These are phyloP conservation scores for Oryza brachyantha DNA, from an alignment of 176 grass and related monocot genomes.

Conservation along the genomic window DNA sequence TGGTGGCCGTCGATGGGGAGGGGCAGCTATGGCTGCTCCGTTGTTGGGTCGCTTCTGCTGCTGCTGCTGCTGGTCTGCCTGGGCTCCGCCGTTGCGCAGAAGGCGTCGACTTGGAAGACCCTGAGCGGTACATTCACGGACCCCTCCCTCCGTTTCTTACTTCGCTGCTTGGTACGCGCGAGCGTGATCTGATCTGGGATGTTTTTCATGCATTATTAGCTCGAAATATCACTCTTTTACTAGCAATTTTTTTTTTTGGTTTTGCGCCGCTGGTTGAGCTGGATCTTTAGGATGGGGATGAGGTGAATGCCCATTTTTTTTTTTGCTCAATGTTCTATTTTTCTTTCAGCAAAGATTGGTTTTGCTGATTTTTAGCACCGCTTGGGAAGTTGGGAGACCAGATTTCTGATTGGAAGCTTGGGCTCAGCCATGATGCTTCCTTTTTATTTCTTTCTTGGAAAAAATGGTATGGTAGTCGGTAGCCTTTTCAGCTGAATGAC, in stretches of 20 bases:
- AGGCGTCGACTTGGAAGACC: conserved; percentile 54
- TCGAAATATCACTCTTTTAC: conserved; percentile 14
- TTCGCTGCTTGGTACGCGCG: neutral
- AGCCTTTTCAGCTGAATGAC: conserved; percentile 27
- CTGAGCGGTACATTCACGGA: conserved; percentile 38
- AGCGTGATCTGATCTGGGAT: conserved; percentile 47
- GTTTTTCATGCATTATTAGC: neutral
- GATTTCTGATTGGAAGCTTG: conserved; percentile 30
- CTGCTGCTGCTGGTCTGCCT: conserved; percentile 33
- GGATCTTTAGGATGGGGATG: conserved; percentile 35
- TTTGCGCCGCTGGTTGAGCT: neutral
- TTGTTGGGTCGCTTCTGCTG: neutral
- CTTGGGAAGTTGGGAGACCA: neutral
- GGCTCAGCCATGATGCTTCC: conserved; percentile 26
- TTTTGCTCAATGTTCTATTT: neutral
- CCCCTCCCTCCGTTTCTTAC: neutral
- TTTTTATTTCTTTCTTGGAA: neutral
- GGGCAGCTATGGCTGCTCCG: conserved; percentile 39
- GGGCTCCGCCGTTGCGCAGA: conserved; percentile 40
- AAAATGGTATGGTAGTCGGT: neutral
- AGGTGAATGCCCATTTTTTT: conserved; percentile 2
- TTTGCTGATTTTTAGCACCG: neutral
- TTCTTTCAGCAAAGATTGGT: neutral
- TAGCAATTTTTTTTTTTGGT: neutral
- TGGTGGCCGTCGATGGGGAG: conserved; percentile 50